These are phyloP conservation scores for Aspergillus sp. DNA, from an alignment of 2,329 filamentous ascomycete species.

Conservation along the genomic window DNA sequence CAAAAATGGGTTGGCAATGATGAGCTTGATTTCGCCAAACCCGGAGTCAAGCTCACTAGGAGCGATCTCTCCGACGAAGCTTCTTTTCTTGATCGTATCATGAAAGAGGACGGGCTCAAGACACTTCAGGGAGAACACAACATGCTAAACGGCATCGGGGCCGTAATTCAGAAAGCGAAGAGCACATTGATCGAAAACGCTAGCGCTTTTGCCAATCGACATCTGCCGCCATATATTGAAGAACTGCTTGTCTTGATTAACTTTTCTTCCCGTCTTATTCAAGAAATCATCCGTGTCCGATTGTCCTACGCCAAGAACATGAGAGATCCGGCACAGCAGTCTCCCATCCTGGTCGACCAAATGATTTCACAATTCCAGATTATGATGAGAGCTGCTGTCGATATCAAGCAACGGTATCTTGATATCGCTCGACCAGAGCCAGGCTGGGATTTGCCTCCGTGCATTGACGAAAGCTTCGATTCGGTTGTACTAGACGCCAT, in stretches of 20 bases:
- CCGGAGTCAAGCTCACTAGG: conserved; percentile 69
- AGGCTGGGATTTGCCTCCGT: conserved; percentile 93
- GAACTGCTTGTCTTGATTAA: conserved; percentile 95
- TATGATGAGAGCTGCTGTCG: conserved; percentile 84
- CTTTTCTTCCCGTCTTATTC: conserved; percentile 92
- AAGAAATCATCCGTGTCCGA: conserved; percentile 93
- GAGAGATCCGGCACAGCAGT: conserved; percentile 92
- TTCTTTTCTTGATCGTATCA: conserved; percentile 88
- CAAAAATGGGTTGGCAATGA: conserved; percentile 97
- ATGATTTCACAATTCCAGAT: conserved; percentile 98
- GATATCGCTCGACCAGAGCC: conserved; percentile 82
- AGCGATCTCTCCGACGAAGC: conserved; percentile 83
- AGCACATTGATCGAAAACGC: conserved; percentile 86
- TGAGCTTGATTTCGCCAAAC: conserved; percentile 85
- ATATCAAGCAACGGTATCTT: conserved; percentile 88
- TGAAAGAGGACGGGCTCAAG: conserved; percentile 94
- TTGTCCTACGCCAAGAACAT: conserved; percentile 91
- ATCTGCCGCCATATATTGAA: conserved; percentile 94
- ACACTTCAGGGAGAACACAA: conserved; percentile 82
- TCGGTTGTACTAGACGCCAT: conserved; percentile 87
- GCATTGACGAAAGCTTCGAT: conserved; percentile 96
- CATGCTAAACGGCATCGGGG: conserved; percentile 81
- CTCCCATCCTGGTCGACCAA: conserved; percentile 91
- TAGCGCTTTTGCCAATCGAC: conserved; percentile 80
- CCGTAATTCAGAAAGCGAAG: conserved; percentile 92